Base-by-base conservation (phyloP, 2,329 filamentous ascomycete genomes). In the Pseudogymnoascus sp. region DNA sequence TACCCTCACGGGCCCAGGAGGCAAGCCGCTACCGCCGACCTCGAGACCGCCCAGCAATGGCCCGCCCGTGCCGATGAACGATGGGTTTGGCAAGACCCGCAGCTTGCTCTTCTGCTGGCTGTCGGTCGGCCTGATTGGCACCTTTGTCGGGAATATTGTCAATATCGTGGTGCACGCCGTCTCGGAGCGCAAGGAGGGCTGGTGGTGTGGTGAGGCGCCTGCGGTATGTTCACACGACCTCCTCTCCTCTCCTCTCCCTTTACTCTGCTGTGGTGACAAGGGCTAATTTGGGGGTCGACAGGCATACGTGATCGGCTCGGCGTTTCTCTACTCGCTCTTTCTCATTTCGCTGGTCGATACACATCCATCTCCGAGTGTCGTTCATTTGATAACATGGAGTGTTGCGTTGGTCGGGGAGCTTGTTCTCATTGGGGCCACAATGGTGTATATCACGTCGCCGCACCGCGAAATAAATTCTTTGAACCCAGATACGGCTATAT, bases 301-400 rank as follows among this genome's bases (percentile, higher is more conserved):
- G 92, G 88, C 96, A 72, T 96, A 95, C 75, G 80, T 95, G 66
- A 84, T 91, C 63, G 91, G 88, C 62, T 88, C 90, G 50, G 89
- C 92, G 68, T 96, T 96, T 79, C 85, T 94, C 67, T 94, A 95
- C 77, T 82, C 90, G 60, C 87, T 96, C 68, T 83, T 96, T 68
- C 82, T 95, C 68, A 88, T 97, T 71, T 92, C 92, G 31, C 83
- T 97, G 63, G 81, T 96, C 70, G 92, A 97, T 74, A 89, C 89
- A 72, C 86, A 84, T 66, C 87, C 91, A 35, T 90, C 90, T 11
- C 94, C 94, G 0, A 92, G 88, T 60, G 79, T 86, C 56, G 86
- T 90, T 62, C 92, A 97, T 75, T 83, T 93, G 63, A 76, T 88
- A 56, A 86, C 91, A 69, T 99, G 94, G 94, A 73, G 81, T 44